A percentile compares a stretch with the other conserved stretches of the same genome.
These are phyloP conservation scores for Gracilariopsis chorda DNA, from an alignment of 23 red algal species.

Conservation along the genomic window DNA sequence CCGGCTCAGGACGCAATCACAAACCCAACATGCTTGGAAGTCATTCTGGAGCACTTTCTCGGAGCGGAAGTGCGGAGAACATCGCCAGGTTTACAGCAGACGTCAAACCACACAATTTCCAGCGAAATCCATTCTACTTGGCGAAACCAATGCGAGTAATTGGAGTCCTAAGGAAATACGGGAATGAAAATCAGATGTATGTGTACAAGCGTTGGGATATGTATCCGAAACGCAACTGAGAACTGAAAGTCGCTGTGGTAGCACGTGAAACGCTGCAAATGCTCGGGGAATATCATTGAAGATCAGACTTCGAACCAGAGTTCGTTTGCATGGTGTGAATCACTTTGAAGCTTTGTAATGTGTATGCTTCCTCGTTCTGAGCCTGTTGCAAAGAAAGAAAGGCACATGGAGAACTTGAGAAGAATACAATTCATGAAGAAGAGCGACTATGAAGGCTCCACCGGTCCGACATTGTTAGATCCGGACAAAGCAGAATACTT, in stretches of 20 bases:
- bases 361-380: too few species aligned
- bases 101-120: background rate
- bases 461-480: background rate
- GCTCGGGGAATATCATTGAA: too few species aligned
- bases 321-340: too few species aligned
- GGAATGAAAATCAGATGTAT: slow-evolving; percentile 11
- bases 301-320: too few species aligned
- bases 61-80: background rate
- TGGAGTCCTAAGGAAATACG: background rate
- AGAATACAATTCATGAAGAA: too few species aligned
- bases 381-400: too few species aligned
- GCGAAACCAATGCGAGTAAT: slow-evolving; percentile 2
- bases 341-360: too few species aligned
- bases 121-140: background rate
- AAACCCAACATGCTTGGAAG: slow-evolving; percentile 9
- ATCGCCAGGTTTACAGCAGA: background rate
- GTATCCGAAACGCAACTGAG: too few species aligned
- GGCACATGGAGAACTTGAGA: too few species aligned
- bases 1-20: background rate
- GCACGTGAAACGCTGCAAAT: too few species aligned
- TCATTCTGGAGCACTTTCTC: background rate
- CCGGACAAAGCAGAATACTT: slow-evolving; percentile 28
- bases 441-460: slow-evolving; percentile 32
- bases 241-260: too few species aligned
- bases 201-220: too few species aligned